phyloP scores from a whole-genome alignment of 148 eudicot genomes.

The Fagopyrum esculentum region DNA sequence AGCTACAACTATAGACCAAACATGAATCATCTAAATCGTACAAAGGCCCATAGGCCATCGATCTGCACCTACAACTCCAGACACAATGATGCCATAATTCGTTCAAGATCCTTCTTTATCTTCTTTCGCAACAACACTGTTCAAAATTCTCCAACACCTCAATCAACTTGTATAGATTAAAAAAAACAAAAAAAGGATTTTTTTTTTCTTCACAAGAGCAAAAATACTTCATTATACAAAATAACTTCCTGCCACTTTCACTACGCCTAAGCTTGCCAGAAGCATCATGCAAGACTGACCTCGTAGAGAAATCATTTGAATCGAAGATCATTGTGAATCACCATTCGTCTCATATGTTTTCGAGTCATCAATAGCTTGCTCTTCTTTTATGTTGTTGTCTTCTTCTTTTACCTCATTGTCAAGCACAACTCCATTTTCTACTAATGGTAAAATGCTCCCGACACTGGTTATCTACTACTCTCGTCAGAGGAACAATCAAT shows the following conservation, averaged over 20 bases:
- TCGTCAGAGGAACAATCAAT: no score
- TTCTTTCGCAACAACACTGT: background rate
- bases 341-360: conserved; percentile 2
- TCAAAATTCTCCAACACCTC: background rate
- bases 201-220: background rate
- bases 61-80: background rate
- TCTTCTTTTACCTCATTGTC: conserved; percentile 24
- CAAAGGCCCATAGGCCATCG: background rate
- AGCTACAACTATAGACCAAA: background rate
- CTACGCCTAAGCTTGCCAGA: background rate
- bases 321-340: conserved; percentile 9
- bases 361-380: conserved; percentile 9
- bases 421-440: conserved; percentile 47
- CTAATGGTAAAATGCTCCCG: conserved; percentile 25
- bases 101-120: background rate
- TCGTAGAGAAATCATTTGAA: conserved; percentile 1
- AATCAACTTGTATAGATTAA: conserved; percentile 1
- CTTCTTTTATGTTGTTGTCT: conserved; percentile 26
- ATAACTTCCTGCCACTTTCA: background rate
- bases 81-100: background rate
- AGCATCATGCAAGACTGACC: background rate
- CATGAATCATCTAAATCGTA: background rate
- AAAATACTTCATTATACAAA: background rate
- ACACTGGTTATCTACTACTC: no score
- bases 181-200: no score